These are phyloP conservation scores for Secale cereale DNA, from an alignment of 176 grass and related monocot genomes.

Conservation along the genomic window DNA sequence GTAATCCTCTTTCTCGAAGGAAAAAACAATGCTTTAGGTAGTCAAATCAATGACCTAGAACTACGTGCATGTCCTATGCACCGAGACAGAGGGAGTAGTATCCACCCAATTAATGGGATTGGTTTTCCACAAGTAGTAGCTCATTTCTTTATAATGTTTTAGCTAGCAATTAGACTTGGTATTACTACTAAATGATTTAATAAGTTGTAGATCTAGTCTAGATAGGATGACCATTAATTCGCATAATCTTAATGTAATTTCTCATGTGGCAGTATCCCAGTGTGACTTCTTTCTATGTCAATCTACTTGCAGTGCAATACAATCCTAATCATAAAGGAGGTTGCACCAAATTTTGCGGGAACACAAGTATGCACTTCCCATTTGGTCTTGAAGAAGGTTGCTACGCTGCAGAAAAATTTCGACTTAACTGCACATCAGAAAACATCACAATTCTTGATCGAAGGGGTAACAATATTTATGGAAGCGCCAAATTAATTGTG, in stretches of 20 bases:
- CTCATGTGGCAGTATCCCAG: fast-evolving
- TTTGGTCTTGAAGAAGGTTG: constrained; percentile 32
- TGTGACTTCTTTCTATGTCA: neutral
- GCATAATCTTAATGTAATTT: no score
- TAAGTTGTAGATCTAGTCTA: no score
- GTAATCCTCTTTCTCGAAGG: no score
- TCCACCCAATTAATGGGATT: neutral
- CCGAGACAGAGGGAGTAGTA: no score
- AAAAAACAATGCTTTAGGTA: no score
- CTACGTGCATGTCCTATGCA: no score
- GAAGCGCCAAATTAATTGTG: neutral
- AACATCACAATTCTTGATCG: neutral
- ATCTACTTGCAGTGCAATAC: neutral
- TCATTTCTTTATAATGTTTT: no score
- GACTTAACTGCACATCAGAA: neutral
- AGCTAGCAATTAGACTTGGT: no score
- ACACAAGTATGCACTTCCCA: constrained; percentile 3
- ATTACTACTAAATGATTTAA: no score
- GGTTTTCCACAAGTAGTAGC: no score
- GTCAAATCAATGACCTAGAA: no score
- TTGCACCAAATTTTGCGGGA: constrained; percentile 7
- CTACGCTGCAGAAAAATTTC: neutral
- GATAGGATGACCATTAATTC: neutral
- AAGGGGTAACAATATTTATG: no score
- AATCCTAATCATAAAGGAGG: neutral